Percentiles rank a stretch among this genome's conserved stretches.
phyloP scores from a whole-genome alignment of 1,139 yeast species.

The Yamadazyma sp. region DNA sequence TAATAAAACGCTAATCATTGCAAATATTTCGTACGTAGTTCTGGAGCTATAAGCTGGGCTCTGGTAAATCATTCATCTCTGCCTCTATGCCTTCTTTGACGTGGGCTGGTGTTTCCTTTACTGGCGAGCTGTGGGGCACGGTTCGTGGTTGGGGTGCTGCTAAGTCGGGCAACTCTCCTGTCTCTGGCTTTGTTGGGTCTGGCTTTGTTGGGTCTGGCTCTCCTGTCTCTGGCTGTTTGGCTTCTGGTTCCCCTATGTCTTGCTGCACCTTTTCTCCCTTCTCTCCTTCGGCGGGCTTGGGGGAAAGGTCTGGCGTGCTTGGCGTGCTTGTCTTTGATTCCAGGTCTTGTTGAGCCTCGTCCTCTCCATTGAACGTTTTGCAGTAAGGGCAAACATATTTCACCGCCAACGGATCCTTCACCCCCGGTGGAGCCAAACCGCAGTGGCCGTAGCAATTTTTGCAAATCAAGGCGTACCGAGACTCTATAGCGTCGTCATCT shows the following conservation, averaged over 20 bases:
- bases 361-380: constrained; percentile 54
- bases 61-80: constrained; percentile 1
- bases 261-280: too few relatives aligned
- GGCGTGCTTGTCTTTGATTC: too few relatives aligned
- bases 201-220: neutral
- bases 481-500: constrained; percentile 60
- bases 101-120: too few relatives aligned
- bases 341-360: too few relatives aligned
- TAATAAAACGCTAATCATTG: constrained; percentile 4
- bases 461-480: constrained; percentile 76
- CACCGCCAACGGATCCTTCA: constrained; percentile 51
- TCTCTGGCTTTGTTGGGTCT: neutral
- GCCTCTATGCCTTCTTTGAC: constrained; percentile 6
- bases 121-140: too few relatives aligned
- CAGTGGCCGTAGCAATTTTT: constrained; percentile 64
- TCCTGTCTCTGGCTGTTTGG: too few relatives aligned
- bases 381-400: constrained; percentile 74
- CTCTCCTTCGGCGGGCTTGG: too few relatives aligned
- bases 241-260: too few relatives aligned
- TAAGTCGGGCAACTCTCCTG: too few relatives aligned
- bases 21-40: too few relatives aligned
- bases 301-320: too few relatives aligned
- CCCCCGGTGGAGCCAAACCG: constrained; percentile 80
- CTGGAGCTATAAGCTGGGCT: neutral
- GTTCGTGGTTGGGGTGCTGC: too few relatives aligned